A percentile compares a stretch with the other conserved stretches of the same genome.
phyloP scores from a whole-genome alignment of 805 yeast species.

The Sugiyamaella valdiviana region DNA sequence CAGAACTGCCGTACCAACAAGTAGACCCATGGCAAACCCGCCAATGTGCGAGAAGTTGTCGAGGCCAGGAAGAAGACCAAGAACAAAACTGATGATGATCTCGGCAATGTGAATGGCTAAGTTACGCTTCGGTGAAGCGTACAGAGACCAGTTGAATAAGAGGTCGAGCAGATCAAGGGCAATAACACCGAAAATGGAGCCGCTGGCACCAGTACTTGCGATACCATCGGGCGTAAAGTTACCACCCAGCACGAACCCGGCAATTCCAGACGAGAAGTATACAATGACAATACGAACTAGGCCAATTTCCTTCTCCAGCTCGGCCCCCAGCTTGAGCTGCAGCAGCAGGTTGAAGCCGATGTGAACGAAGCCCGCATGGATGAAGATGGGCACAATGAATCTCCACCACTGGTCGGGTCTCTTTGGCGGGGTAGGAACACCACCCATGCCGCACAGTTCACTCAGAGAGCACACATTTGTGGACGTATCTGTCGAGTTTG shows the following conservation, averaged over 20 bases:
- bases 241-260: slow-evolving; percentile 63
- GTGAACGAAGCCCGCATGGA: slow-evolving; percentile 71
- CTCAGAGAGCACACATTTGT: slow-evolving; percentile 52
- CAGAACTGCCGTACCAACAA: slow-evolving; percentile 44
- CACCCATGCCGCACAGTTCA: slow-evolving; percentile 58
- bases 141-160: slow-evolving; percentile 46
- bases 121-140: slow-evolving; percentile 41
- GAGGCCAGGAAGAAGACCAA: slow-evolving; percentile 66
- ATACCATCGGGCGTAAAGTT: slow-evolving; percentile 63
- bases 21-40: slow-evolving; percentile 59
- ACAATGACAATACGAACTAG: slow-evolving; percentile 46
- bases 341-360: slow-evolving; percentile 55
- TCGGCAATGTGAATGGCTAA: slow-evolving; percentile 48
- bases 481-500: slow-evolving; percentile 51
- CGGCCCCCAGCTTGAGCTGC: slow-evolving; percentile 55
- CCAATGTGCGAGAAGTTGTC: slow-evolving; percentile 75
- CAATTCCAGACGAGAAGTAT: slow-evolving; percentile 55
- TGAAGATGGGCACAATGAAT: slow-evolving; percentile 58
- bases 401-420: slow-evolving; percentile 65
- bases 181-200: slow-evolving; percentile 63
- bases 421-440: slow-evolving; percentile 34
- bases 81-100: slow-evolving; percentile 50
- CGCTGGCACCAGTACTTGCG: slow-evolving; percentile 65
- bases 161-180: slow-evolving; percentile 52
- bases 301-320: slow-evolving; percentile 55